Evolutionary conservation across 2,329 filamentous ascomycete species (phyloP).

Genomic region (Phaeosphaeria sp.): DNA sequence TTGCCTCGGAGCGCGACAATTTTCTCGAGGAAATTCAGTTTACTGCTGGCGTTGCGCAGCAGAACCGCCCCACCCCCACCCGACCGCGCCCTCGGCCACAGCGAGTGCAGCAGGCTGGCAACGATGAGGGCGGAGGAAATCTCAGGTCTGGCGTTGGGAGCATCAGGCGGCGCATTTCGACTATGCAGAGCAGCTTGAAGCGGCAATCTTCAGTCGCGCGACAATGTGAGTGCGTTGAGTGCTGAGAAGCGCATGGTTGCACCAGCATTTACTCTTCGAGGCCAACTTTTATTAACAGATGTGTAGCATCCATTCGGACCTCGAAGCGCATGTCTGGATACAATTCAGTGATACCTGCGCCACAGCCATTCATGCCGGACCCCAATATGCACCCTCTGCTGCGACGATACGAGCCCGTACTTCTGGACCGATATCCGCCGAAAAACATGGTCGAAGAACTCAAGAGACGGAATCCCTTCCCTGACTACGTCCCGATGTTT

Average conservation of each 20-base stretch:
- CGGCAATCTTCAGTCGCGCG: slow-evolving; percentile 79
- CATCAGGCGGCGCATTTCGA: slow-evolving; percentile 90
- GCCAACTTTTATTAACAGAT: slow-evolving; percentile 32
- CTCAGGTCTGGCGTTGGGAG: slow-evolving; percentile 75
- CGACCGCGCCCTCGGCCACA: slow-evolving; percentile 80
- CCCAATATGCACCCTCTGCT: slow-evolving; percentile 96
- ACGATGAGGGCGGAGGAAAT: slow-evolving; percentile 62
- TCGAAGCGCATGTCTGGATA: slow-evolving; percentile 93
- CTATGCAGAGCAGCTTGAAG: slow-evolving; percentile 89
- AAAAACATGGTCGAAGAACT: slow-evolving; percentile 81
- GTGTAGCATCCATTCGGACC: slow-evolving; percentile 72
- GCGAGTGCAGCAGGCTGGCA: slow-evolving; percentile 65
- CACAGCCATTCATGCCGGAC: slow-evolving; percentile 86
- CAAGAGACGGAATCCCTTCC: slow-evolving; percentile 82
- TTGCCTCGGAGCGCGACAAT: slow-evolving; percentile 90
- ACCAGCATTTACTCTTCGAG: slow-evolving; percentile 17
- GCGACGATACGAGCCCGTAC: slow-evolving; percentile 91
- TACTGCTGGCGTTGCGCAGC: slow-evolving; percentile 73
- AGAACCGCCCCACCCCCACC: slow-evolving; percentile 59
- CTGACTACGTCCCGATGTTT: slow-evolving; percentile 99
- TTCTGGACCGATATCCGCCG: slow-evolving; percentile 91
- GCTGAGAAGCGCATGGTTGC: slow-evolving; percentile 3
- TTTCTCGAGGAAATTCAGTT: slow-evolving; percentile 94
- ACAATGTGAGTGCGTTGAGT: slow-evolving; percentile 65
- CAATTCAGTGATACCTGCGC: slow-evolving; percentile 94